Evolutionary conservation across 495 filamentous ascomycete species (phyloP).

Genomic region (Paragyromitra xinjiangensis): DNA sequence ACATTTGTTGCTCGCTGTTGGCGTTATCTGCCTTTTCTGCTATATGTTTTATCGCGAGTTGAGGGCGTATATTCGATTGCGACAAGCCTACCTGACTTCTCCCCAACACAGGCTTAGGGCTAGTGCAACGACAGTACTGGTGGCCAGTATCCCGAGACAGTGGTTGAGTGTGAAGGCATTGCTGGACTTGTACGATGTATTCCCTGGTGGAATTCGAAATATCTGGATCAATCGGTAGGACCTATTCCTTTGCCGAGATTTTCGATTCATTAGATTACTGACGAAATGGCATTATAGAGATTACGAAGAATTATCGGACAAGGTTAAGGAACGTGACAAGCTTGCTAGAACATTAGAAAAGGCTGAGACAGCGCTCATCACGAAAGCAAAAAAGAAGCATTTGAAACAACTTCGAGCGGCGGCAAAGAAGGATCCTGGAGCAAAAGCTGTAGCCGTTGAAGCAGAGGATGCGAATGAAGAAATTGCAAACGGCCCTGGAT

Average conservation of each 20-base stretch:
- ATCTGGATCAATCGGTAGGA: slow-evolving; percentile 86
- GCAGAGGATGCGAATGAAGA: slow-evolving; percentile 28
- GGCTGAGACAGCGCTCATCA: slow-evolving; percentile 86
- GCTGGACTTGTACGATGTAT: slow-evolving; percentile 89
- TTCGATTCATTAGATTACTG: not conserved
- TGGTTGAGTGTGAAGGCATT: slow-evolving; percentile 87
- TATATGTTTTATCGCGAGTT: slow-evolving; percentile 88
- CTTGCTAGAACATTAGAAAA: slow-evolving; percentile 77
- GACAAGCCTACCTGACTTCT: slow-evolving; percentile 93
- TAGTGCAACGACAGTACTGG: slow-evolving; percentile 95
- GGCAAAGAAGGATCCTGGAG: slow-evolving; percentile 64
- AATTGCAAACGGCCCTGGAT: slow-evolving; percentile 64
- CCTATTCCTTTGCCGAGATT: not conserved
- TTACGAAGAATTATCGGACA: slow-evolving; percentile 84
- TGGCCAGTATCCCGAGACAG: slow-evolving; percentile 85
- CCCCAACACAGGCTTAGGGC: slow-evolving; percentile 93
- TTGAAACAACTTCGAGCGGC: slow-evolving; percentile 71
- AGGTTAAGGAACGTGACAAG: slow-evolving; percentile 77
- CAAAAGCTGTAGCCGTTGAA: slow-evolving; percentile 22
- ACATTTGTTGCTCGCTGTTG: slow-evolving; percentile 82
- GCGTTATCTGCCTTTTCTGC: slow-evolving; percentile 83
- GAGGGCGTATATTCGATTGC: slow-evolving; percentile 88
- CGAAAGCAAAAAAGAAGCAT: slow-evolving; percentile 78
- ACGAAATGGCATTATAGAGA: slow-evolving; percentile 61
- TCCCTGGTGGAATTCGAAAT: slow-evolving; percentile 93